Conservation (phyloP, 148 eudicot genomes). For the Talinum fruticosum region DNA sequence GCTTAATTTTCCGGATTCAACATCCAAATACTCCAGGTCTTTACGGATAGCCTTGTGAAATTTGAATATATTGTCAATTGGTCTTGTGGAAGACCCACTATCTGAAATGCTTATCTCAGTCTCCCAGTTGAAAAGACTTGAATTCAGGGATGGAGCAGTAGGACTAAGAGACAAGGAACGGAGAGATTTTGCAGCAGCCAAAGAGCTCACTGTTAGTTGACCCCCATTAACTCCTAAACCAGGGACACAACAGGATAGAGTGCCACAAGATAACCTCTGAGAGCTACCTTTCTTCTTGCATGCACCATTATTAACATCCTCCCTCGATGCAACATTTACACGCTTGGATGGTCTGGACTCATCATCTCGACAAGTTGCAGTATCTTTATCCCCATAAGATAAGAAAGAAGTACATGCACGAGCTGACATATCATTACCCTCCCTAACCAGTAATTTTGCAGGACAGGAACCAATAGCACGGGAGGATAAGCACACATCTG, state of each 20-base stretch:
- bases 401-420: conserved; percentile 35
- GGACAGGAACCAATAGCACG: conserved; percentile 65
- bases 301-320: conserved; percentile 31
- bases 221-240: conserved; percentile 75
- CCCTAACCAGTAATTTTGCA: conserved; percentile 40
- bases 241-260: conserved; percentile 86
- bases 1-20: conserved; percentile 81
- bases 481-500: conserved; percentile 63
- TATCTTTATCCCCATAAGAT: conserved; percentile 26
- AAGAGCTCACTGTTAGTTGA: conserved; percentile 46
- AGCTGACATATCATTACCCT: conserved; percentile 33
- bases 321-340: conserved; percentile 29
- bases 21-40: conserved; percentile 93
- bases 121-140: conserved; percentile 95
- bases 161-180: conserved; percentile 82
- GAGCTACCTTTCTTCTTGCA: conserved; percentile 28
- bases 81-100: conserved; percentile 56
- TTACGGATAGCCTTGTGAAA: conserved; percentile 94
- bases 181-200: conserved; percentile 72
- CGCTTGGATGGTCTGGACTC: conserved; percentile 41
- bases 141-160: conserved; percentile 79
- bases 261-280: conserved; percentile 43
- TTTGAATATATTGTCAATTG: conserved; percentile 87
- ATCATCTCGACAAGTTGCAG: conserved; percentile 24
- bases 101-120: conserved; percentile 51